phyloP scores from a whole-genome alignment of 2,329 filamentous ascomycete genomes.

The Teratosphaeria destructans region DNA sequence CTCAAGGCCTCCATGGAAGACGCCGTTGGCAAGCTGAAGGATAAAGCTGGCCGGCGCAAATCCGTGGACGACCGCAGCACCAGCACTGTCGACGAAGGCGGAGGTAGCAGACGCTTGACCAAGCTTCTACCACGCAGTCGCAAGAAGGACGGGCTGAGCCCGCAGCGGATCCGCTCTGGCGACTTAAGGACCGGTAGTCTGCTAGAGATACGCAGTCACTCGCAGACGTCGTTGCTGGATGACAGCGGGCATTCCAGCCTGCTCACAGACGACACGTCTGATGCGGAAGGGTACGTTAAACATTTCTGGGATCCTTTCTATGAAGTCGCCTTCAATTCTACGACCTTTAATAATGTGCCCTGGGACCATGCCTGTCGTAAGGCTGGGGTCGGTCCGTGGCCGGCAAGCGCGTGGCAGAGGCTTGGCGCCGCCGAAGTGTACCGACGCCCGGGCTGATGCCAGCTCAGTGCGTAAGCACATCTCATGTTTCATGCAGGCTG shows the following conservation, averaged over 20 bases:
- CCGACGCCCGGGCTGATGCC: background rate
- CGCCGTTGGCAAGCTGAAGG: conserved; percentile 29
- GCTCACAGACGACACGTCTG: conserved; percentile 42
- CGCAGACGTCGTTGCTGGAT: conserved; percentile 27
- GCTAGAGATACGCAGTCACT: conserved; percentile 10
- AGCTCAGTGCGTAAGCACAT: background rate
- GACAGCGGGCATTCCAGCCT: conserved; percentile 40
- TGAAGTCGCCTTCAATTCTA: background rate
- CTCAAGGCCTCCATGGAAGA: conserved; percentile 28
- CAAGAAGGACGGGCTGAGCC: conserved; percentile 8
- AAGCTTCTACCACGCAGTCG: conserved; percentile 27
- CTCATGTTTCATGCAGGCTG: background rate
- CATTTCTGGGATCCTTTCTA: background rate
- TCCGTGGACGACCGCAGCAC: conserved; percentile 31
- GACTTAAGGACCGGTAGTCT: conserved; percentile 23
- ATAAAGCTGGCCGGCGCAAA: conserved; percentile 21
- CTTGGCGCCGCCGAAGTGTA: background rate
- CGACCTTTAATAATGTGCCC: background rate
- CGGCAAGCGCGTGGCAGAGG: background rate
- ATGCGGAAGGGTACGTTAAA: conserved; percentile 28
- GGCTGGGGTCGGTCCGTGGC: background rate
- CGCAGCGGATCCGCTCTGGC: conserved; percentile 19
- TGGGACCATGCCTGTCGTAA: background rate
- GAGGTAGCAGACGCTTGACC: conserved; percentile 40
- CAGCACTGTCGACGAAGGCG: conserved; percentile 28